Conservation (phyloP, 2,329 filamentous ascomycete species). For the Endocalyx cinctus region DNA sequence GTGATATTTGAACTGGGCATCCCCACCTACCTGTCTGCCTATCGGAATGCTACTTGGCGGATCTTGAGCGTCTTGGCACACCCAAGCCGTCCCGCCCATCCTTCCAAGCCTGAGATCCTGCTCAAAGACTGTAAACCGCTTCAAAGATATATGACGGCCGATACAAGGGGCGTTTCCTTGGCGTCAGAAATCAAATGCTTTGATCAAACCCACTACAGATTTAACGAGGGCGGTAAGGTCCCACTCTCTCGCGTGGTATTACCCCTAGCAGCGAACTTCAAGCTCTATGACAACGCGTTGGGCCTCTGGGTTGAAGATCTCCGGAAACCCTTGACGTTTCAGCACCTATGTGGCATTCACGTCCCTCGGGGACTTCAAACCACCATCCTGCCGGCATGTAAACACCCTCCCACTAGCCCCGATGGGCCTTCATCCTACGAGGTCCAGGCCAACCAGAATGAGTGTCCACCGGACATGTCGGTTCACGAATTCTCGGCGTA, state of each 20-base stretch:
- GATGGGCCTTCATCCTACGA: conserved; percentile 49
- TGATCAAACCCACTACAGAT: conserved; percentile 25
- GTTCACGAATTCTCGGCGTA: conserved; percentile 50
- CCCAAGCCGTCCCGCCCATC: conserved; percentile 12
- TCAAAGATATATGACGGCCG: conserved; percentile 3
- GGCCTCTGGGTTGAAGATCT: conserved; percentile 22
- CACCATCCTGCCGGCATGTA: conserved; percentile 7
- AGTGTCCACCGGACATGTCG: conserved; percentile 42
- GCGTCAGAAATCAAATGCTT: conserved; percentile 28
- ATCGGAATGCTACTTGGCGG: conserved; percentile 48
- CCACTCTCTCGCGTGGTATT: conserved; percentile 18
- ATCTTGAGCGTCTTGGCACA: conserved; percentile 35
- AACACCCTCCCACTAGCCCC: conserved; percentile 26
- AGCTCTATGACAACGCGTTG: conserved; percentile 22
- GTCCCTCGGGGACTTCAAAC: conserved; percentile 12
- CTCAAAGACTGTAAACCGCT: conserved; percentile 17
- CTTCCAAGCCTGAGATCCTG: conserved; percentile 10
- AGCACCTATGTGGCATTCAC: conserved; percentile 20
- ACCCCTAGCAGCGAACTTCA: conserved; percentile 22
- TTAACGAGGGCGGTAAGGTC: conserved; percentile 21
- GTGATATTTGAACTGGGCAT: conserved; percentile 48
- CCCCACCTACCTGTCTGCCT: conserved; percentile 40
- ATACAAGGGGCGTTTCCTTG: conserved; percentile 14
- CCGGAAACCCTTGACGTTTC: conserved; percentile 19
- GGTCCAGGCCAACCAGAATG: conserved; percentile 43